Evolutionary conservation across 1,139 yeast species (phyloP).

Genomic region (Yamadazyma triangularis): DNA sequence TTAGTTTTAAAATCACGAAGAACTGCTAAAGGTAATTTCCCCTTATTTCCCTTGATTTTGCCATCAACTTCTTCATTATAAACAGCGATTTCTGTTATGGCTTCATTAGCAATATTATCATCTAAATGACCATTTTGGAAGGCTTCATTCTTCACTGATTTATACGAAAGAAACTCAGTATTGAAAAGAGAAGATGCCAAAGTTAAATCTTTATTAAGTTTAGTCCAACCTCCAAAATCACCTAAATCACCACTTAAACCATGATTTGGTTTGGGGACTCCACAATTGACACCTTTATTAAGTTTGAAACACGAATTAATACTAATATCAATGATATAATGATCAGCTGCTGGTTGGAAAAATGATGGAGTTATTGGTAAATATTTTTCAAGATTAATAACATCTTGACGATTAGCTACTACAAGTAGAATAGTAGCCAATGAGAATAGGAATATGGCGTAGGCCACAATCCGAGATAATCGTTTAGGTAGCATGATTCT

Average conservation of each 20-base stretch:
- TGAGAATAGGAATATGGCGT: conserved; percentile 13
- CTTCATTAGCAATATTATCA: conserved; percentile 11
- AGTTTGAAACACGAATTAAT: conserved; percentile 27
- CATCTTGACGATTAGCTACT: conserved; percentile 29
- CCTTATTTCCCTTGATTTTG: conserved; percentile 28
- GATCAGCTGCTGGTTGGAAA: conserved; percentile 38
- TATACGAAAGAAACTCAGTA: conserved; percentile 29
- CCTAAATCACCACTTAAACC: conserved; percentile 31
- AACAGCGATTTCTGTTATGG: conserved; percentile 38
- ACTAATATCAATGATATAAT: conserved; percentile 33
- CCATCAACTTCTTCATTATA: conserved; percentile 22
- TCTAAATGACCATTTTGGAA: conserved; percentile 12
- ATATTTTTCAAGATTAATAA: conserved; percentile 24
- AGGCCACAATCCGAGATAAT: conserved; percentile 21
- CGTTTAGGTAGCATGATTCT: conserved; percentile 25
- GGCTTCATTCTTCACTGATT: conserved; percentile 23
- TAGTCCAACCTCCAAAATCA: conserved; percentile 31
- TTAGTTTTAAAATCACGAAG: conserved; percentile 24
- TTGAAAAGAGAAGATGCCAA: conserved; percentile 31
- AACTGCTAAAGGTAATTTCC: conserved; percentile 24
- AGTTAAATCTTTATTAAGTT: conserved; percentile 34
- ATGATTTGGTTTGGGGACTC: conserved; percentile 21
- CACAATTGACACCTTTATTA: conserved; percentile 25
- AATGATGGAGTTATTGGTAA: conserved; percentile 34
- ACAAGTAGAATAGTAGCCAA: conserved; percentile 19